Percentiles rank a stretch among this genome's conserved stretches.
phyloP scores from a whole-genome alignment of 768 basidiomycete genomes.

The Tricholoma matsutake region DNA sequence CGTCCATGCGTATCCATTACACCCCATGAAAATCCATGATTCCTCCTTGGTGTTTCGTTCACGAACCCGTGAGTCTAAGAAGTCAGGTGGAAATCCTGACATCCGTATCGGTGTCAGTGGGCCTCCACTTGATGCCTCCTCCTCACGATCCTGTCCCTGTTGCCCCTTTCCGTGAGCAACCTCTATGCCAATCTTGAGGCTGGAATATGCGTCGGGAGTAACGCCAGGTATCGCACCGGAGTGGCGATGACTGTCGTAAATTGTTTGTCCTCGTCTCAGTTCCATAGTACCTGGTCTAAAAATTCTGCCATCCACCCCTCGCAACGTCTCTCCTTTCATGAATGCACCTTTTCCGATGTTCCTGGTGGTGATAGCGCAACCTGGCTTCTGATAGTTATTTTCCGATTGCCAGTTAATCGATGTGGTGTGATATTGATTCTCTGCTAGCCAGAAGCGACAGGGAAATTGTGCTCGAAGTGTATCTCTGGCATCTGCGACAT shows the following conservation, averaged over 20 bases:
- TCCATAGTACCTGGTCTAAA: neutral
- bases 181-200: neutral
- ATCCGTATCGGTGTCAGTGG: neutral
- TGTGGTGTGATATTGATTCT: neutral
- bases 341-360: constrained; percentile 12
- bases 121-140: neutral
- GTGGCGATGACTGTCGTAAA: neutral
- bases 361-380: neutral
- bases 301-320: constrained; percentile 6
- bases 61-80: neutral
- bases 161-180: neutral
- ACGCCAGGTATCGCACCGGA: neutral
- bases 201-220: neutral
- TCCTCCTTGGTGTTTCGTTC: neutral
- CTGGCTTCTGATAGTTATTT: neutral
- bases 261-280: neutral
- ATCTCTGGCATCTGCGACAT: constrained; percentile 16
- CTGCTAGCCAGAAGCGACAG: neutral
- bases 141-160: neutral
- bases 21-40: neutral
- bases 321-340: constrained; percentile 14
- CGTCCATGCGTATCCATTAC: neutral
- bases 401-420: neutral
- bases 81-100: neutral
- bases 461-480: constrained; percentile 6